Evolutionary conservation across 805 yeast species (phyloP).

Genomic region (Middelhovenomyces tepae): DNA sequence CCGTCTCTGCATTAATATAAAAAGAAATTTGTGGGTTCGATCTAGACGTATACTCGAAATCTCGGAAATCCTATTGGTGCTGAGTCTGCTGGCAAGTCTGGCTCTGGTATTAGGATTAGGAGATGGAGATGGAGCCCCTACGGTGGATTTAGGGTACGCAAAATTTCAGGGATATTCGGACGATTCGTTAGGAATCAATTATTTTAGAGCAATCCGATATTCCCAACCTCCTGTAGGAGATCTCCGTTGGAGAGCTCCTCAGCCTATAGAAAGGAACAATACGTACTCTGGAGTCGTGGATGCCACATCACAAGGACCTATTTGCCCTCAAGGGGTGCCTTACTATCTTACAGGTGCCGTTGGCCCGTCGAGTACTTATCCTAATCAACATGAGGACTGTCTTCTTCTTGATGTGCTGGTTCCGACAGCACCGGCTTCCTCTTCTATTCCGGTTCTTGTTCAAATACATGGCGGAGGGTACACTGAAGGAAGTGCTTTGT

Average conservation of each 20-base stretch:
- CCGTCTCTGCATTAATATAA: too few relatives aligned
- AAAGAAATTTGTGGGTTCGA: too few relatives aligned
- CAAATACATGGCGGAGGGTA: slow-evolving; percentile 35
- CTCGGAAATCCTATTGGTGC: too few relatives aligned
- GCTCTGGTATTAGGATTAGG: too few relatives aligned
- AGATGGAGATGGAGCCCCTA: too few relatives aligned
- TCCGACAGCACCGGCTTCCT: slow-evolving; percentile 14
- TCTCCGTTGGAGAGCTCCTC: slow-evolving; percentile 10
- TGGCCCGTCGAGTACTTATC: slow-evolving; percentile 6
- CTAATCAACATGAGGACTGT: slow-evolving; percentile 25
- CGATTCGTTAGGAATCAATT: slow-evolving; percentile 2
- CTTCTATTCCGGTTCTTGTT: slow-evolving; percentile 27
- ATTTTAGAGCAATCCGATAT: slow-evolving; percentile 8
- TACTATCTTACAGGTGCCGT: neutral
- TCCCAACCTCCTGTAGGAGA: slow-evolving; percentile 11
- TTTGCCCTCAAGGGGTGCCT: slow-evolving; percentile 15
- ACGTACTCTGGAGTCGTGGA: slow-evolving; percentile 27
- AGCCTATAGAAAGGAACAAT: slow-evolving; percentile 4
- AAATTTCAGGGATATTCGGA: slow-evolving; percentile 5
- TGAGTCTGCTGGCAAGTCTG: too few relatives aligned
- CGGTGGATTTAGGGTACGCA: slow-evolving; percentile 10
- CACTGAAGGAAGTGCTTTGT: slow-evolving; percentile 28
- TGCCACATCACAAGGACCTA: slow-evolving; percentile 13
- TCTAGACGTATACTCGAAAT: too few relatives aligned
- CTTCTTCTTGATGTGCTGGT: slow-evolving; percentile 23